Evolutionary conservation across 148 eudicot genomes (phyloP).

Genomic region (Rhododendron ovatum): DNA sequence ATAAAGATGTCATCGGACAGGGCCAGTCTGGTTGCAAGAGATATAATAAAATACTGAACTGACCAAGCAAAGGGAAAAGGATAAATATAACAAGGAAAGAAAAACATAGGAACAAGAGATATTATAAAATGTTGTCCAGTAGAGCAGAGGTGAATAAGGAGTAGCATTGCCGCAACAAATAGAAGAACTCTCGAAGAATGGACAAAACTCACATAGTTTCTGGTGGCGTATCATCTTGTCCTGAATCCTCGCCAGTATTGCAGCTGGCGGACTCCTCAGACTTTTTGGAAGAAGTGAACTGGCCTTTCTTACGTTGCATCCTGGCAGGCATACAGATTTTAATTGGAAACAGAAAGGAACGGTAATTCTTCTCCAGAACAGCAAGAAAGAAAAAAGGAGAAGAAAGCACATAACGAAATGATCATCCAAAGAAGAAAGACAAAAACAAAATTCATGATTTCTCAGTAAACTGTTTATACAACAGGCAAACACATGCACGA

Average conservation of each 20-base stretch:
- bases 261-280: slow-evolving; percentile 33
- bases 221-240: slow-evolving; percentile 37
- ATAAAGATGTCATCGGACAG: neutral
- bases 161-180: neutral
- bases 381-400: neutral
- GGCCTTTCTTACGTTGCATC: slow-evolving; percentile 77
- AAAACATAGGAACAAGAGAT: neutral
- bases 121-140: neutral
- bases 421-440: neutral
- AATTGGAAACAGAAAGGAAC: slow-evolving; percentile 6
- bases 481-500: neutral
- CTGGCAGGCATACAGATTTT: slow-evolving; percentile 20
- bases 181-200: neutral
- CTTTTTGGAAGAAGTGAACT: slow-evolving; percentile 53
- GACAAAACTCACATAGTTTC: slow-evolving; percentile 39
- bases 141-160: neutral
- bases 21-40: neutral
- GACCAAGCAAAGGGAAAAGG: neutral
- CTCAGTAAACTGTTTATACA: neutral
- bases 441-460: neutral
- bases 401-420: neutral
- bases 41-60: neutral
- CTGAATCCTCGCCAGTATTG: slow-evolving; percentile 51
- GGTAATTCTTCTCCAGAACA: neutral
- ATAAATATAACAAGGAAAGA: neutral